Evolutionary conservation across 1,139 yeast genomes (phyloP).

Genomic region (Geotrichum carabidarum): DNA sequence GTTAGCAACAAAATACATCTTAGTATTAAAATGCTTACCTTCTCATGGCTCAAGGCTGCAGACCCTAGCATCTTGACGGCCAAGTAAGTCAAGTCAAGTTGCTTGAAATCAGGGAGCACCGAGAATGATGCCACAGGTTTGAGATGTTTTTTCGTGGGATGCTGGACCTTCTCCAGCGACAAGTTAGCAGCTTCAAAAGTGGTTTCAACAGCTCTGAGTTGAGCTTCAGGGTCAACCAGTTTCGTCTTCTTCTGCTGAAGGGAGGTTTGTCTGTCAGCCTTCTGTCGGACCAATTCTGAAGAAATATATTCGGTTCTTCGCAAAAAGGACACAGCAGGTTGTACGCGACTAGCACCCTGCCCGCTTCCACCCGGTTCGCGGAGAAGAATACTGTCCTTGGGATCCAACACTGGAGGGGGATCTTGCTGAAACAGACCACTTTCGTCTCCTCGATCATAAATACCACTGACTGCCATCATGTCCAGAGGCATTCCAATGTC

Average conservation of each 20-base stretch:
- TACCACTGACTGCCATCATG: conserved; percentile 60
- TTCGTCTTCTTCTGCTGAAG: conserved; percentile 21
- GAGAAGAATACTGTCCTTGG: conserved; percentile 68
- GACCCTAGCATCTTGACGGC: conserved; percentile 74
- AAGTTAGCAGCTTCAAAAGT: conserved; percentile 63
- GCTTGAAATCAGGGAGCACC: conserved; percentile 80
- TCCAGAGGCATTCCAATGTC: conserved; percentile 83
- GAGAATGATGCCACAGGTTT: conserved; percentile 78
- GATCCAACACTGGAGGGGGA: conserved; percentile 48
- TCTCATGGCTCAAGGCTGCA: conserved; percentile 52
- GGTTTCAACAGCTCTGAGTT: conserved; percentile 63
- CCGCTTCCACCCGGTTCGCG: conserved; percentile 61
- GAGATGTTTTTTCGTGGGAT: conserved; percentile 71
- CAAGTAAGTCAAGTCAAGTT: conserved; percentile 72
- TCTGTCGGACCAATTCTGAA: conserved; percentile 33
- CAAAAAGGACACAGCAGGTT: conserved; percentile 69
- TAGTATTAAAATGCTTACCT: conserved; percentile 7
- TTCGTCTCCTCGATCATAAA: conserved; percentile 59
- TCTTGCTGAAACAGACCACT: conserved; percentile 32
- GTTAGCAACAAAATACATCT: conserved; percentile 22
- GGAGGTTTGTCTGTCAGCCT: conserved; percentile 18
- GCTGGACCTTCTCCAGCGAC: conserved; percentile 49
- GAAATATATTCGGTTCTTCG: conserved; percentile 92
- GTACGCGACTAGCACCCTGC: conserved; percentile 47
- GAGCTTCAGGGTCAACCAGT: conserved; percentile 55